A percentile compares a stretch with the other conserved stretches of the same genome.
Conservation (phyloP, 257 asterid species). For the Craterostigma plantagineum region DNA sequence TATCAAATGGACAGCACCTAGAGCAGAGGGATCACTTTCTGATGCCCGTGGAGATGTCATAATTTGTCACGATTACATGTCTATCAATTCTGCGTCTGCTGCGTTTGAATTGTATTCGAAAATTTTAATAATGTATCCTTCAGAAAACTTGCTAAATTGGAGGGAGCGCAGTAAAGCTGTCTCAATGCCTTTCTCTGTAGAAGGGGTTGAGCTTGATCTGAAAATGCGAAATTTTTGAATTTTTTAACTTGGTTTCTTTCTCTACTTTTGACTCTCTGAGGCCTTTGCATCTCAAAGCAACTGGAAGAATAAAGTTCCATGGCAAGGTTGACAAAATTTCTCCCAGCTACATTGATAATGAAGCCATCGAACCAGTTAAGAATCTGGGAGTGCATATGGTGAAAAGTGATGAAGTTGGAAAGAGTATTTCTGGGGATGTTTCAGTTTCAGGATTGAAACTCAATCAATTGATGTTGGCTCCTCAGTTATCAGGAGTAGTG, state of each 20-base stretch:
- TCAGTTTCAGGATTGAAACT: constrained; percentile 83
- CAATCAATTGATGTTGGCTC: constrained; percentile 96
- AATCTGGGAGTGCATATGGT: no score
- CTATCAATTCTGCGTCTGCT: constrained; percentile 80
- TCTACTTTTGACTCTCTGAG: constrained; percentile 80
- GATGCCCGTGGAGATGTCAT: constrained; percentile 99
- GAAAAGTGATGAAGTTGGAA: constrained; percentile 22
- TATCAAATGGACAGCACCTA: constrained; percentile 96
- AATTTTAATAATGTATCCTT: constrained; percentile 61
- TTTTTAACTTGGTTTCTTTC: constrained; percentile 74
- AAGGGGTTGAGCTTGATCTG: constrained; percentile 87
- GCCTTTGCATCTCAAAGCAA: constrained; percentile 86
- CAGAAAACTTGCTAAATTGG: constrained; percentile 30
- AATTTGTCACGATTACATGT: constrained; percentile 73
- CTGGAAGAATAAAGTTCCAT: constrained; percentile 91
- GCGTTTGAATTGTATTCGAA: constrained; percentile 81
- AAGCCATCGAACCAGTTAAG: constrained; percentile 17
- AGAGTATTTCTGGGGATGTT: constrained; percentile 74
- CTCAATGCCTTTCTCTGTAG: constrained; percentile 57
- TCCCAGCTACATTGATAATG: constrained; percentile 14
- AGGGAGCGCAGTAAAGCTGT: constrained; percentile 35
- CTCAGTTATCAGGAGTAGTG: constrained; percentile 82
- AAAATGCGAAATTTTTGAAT: constrained; percentile 88
- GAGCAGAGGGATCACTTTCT: constrained; percentile 90
- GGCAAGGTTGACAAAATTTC: constrained; percentile 56